A percentile compares a stretch with the other conserved stretches of the same genome.
Evolutionary conservation across 768 basidiomycete genomes (phyloP).

Genomic region (Kwoniella mangroviensis): DNA sequence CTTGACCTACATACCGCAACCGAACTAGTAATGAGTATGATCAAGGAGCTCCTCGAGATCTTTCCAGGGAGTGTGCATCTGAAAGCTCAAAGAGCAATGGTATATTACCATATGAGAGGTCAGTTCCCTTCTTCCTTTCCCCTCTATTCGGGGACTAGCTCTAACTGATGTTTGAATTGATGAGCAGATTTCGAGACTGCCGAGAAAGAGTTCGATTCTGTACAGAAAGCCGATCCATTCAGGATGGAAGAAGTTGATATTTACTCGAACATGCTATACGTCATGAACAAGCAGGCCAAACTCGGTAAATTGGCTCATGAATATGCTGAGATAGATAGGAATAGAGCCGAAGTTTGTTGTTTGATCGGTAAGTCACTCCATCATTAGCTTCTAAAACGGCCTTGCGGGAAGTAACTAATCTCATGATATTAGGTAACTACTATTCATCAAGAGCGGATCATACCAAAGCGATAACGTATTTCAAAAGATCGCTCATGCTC

Average conservation of each 20-base stretch:
- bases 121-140: conserved; percentile 42
- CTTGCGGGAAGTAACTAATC: too few relatives aligned
- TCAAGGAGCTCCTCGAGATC: conserved; percentile 76
- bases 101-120: conserved; percentile 91
- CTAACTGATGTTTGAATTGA: neutral
- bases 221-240: conserved; percentile 78
- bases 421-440: too few relatives aligned
- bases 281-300: conserved; percentile 84
- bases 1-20: conserved; percentile 88
- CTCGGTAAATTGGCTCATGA: conserved; percentile 89
- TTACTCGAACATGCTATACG: conserved; percentile 95
- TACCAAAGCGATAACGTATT: conserved; percentile 94
- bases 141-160: neutral
- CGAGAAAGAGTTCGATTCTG: conserved; percentile 80
- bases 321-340: conserved; percentile 84
- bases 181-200: conserved; percentile 81
- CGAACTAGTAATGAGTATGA: conserved; percentile 79
- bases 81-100: conserved; percentile 81
- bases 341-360: conserved; percentile 94
- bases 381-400: too few relatives aligned
- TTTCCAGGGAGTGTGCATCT: conserved; percentile 86
- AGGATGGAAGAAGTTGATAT: conserved; percentile 94
- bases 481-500: conserved; percentile 89
- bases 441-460: conserved; percentile 92
- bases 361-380: conserved; percentile 75